Percentiles rank a stretch among this genome's conserved stretches.
Evolutionary conservation across 139 green algal genomes (phyloP).

Genomic region (Coelastrella sp.): DNA sequence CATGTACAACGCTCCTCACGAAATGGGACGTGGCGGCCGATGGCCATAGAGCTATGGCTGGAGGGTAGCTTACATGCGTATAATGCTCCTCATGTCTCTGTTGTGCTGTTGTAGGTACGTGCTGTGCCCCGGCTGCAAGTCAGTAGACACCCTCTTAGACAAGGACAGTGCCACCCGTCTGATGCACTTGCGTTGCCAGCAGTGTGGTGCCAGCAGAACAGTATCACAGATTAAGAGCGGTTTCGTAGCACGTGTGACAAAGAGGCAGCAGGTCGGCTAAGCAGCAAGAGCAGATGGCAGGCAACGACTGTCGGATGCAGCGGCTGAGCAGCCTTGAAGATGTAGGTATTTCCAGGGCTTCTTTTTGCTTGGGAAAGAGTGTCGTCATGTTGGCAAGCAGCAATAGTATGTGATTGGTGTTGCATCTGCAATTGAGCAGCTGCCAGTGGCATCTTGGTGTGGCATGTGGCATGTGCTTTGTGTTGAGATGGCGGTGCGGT

Average conservation of each 20-base stretch:
- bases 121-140: slow-evolving; percentile 98
- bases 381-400: too few relatives aligned
- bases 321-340: too few relatives aligned
- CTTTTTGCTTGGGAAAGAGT: too few relatives aligned
- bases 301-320: too few relatives aligned
- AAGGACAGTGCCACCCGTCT: slow-evolving; percentile 89
- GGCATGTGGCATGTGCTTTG: too few relatives aligned
- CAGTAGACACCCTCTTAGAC: slow-evolving; percentile 95
- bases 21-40: neutral
- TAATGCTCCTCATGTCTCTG: neutral
- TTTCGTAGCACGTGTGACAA: slow-evolving; percentile 89
- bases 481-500: too few relatives aligned
- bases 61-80: neutral
- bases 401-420: too few relatives aligned
- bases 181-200: slow-evolving; percentile 95
- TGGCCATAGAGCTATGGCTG: too few relatives aligned
- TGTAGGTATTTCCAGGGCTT: too few relatives aligned
- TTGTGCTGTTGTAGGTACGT: slow-evolving; percentile 87
- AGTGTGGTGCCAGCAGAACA: slow-evolving; percentile 91
- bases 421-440: too few relatives aligned
- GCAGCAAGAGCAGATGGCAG: too few relatives aligned
- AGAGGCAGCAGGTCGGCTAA: slow-evolving; percentile 22
- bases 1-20: neutral
- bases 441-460: too few relatives aligned
- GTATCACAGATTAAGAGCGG: slow-evolving; percentile 95